Percentiles rank a stretch among this genome's conserved stretches.
Evolutionary conservation across 2,329 filamentous ascomycete species (phyloP).

Genomic region (Emericellopsis cladophorae): DNA sequence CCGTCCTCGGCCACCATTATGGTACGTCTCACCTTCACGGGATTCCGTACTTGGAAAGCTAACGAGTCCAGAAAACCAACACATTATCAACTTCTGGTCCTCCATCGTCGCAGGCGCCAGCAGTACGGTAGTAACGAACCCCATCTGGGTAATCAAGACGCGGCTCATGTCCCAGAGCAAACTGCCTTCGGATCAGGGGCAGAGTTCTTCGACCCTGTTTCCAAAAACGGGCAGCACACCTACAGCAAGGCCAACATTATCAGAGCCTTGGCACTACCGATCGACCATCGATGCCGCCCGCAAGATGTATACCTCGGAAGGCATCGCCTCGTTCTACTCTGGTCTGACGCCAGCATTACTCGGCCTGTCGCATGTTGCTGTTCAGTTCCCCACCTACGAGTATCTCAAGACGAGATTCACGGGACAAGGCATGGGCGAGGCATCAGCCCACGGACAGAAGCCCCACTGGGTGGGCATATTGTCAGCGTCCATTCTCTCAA

Average conservation of each 20-base stretch:
- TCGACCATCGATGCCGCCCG: slow-evolving; percentile 82
- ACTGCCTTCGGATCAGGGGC: too few relatives aligned
- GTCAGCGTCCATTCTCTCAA: slow-evolving; percentile 82
- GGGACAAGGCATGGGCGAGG: slow-evolving; percentile 72
- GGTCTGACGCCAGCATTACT: slow-evolving; percentile 85
- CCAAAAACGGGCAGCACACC: slow-evolving; percentile 40
- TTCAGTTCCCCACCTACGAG: slow-evolving; percentile 95
- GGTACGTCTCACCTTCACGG: slow-evolving; percentile 26
- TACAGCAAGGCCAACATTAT: slow-evolving; percentile 39
- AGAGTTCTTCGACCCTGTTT: slow-evolving; percentile 20
- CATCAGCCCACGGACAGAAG: slow-evolving; percentile 23
- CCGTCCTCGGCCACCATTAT: slow-evolving; percentile 53
- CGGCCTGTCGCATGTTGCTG: slow-evolving; percentile 86
- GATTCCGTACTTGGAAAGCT: neutral
- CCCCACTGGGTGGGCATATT: slow-evolving; percentile 76
- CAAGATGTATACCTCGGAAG: slow-evolving; percentile 92
- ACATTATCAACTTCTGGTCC: slow-evolving; percentile 74
- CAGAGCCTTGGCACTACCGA: slow-evolving; percentile 80
- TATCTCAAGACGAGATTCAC: slow-evolving; percentile 86
- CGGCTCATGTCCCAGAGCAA: slow-evolving; percentile 86
- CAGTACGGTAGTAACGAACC: slow-evolving; percentile 90
- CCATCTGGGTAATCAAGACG: slow-evolving; percentile 99
- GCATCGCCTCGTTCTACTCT: slow-evolving; percentile 84
- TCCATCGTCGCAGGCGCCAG: slow-evolving; percentile 84
- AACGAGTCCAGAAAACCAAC: slow-evolving; percentile 50